These are phyloP conservation scores for Crassisporium funariophilum DNA, from an alignment of 768 basidiomycete genomes.

Conservation along the genomic window DNA sequence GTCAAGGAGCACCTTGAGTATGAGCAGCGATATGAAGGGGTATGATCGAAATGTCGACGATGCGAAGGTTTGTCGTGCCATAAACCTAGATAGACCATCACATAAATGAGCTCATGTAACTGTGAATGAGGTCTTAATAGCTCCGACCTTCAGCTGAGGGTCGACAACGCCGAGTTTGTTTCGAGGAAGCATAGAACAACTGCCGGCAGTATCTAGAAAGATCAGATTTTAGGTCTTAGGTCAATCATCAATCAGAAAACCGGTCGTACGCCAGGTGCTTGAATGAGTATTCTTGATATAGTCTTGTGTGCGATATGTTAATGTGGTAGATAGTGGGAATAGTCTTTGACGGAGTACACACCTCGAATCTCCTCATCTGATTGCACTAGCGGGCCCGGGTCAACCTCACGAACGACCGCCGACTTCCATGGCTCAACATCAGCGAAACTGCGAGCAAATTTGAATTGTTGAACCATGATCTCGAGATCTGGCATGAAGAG, in stretches of 20 bases:
- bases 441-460: slow-evolving; percentile 28
- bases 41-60: slow-evolving; percentile 55
- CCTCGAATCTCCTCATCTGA: slow-evolving; percentile 39
- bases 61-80: slow-evolving; percentile 57
- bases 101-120: not conserved
- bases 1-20: slow-evolving; percentile 40
- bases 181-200: slow-evolving; percentile 56
- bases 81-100: slow-evolving; percentile 42
- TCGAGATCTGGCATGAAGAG: slow-evolving; percentile 28
- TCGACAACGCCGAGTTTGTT: slow-evolving; percentile 56
- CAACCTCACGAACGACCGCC: slow-evolving; percentile 23
- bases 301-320: slow-evolving; percentile 16
- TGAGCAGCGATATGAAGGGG: slow-evolving; percentile 54
- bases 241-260: not conserved
- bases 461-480: slow-evolving; percentile 34
- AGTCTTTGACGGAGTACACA: slow-evolving; percentile 6
- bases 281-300: slow-evolving; percentile 24
- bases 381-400: slow-evolving; percentile 32
- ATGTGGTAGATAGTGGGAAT: not conserved
- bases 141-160: slow-evolving; percentile 40
- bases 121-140: not conserved
- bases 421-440: slow-evolving; percentile 30
- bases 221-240: not conserved
- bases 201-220: slow-evolving; percentile 44
- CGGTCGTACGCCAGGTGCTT: slow-evolving; percentile 31